A percentile compares a stretch with the other conserved stretches of the same genome.
Evolutionary conservation across 352 stramenopile species (phyloP).

Genomic region (Pythium brachiatum): DNA sequence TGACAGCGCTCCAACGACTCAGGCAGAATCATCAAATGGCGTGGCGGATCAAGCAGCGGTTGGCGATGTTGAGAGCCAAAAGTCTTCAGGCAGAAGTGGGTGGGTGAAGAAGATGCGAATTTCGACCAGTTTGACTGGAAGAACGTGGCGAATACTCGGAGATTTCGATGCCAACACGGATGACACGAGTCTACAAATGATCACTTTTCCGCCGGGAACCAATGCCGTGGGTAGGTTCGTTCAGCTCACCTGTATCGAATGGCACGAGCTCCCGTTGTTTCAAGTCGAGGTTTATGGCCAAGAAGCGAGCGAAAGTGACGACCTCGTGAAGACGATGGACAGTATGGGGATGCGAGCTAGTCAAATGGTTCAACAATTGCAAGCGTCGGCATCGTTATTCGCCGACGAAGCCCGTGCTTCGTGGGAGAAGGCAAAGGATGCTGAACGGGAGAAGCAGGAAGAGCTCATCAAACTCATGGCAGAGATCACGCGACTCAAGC

Average conservation of each 20-base stretch:
- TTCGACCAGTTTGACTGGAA: conserved; percentile 55
- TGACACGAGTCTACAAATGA: conserved; percentile 28
- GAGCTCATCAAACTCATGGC: conserved; percentile 69
- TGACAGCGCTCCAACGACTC: not conserved
- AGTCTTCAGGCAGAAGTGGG: conserved; percentile 23
- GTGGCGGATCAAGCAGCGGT: not conserved
- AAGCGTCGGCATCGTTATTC: conserved; percentile 45
- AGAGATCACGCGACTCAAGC: conserved; percentile 57
- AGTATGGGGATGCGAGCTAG: conserved; percentile 37
- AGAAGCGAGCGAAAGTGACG: conserved; percentile 51
- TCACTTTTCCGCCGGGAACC: conserved; percentile 27
- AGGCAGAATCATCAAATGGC: not conserved
- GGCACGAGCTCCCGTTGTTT: conserved; percentile 53
- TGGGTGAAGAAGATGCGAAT: conserved; percentile 70
- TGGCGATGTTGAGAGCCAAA: not conserved
- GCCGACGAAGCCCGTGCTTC: conserved; percentile 63
- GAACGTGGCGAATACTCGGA: conserved; percentile 54
- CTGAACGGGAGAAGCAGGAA: conserved; percentile 76
- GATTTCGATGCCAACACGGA: conserved; percentile 64
- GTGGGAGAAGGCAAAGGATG: conserved; percentile 75
- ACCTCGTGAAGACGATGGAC: conserved; percentile 39
- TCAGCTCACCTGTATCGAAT: conserved; percentile 63
- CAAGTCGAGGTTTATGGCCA: conserved; percentile 71
- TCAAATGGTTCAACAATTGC: conserved; percentile 50
- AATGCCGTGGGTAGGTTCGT: conserved; percentile 56